phyloP scores from a whole-genome alignment of 495 filamentous ascomycete genomes.

The Tetracladium setigerum region DNA sequence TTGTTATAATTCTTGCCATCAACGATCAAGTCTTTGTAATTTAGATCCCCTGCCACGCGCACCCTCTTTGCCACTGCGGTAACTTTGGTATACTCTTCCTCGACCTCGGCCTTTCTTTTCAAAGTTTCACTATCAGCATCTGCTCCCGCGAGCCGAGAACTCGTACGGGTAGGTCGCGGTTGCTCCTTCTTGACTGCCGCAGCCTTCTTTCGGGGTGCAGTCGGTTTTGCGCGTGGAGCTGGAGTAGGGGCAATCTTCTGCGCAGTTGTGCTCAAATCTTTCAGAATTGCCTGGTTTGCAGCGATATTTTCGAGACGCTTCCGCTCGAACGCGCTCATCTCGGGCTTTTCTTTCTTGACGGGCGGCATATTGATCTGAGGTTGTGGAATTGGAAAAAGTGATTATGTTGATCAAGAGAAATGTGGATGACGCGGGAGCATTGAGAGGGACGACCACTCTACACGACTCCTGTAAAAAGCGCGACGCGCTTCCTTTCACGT shows the following conservation, averaged over 20 bases:
- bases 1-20: slow-evolving; percentile 61
- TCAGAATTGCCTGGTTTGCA: slow-evolving; percentile 44
- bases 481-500: too few relatives aligned
- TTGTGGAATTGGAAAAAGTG: not conserved
- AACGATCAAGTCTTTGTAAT: slow-evolving; percentile 70
- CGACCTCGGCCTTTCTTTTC: slow-evolving; percentile 75
- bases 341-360: slow-evolving; percentile 22
- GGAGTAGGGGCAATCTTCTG: slow-evolving; percentile 31
- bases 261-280: slow-evolving; percentile 28
- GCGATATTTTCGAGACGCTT: slow-evolving; percentile 48
- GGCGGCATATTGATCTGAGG: slow-evolving; percentile 15
- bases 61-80: slow-evolving; percentile 61
- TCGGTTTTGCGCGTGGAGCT: slow-evolving; percentile 23
- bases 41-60: slow-evolving; percentile 62
- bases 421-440: not conserved
- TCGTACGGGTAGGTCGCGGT: slow-evolving; percentile 36
- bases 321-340: slow-evolving; percentile 46
- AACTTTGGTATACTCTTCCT: slow-evolving; percentile 52
- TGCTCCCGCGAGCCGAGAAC: slow-evolving; percentile 41
- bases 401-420: not conserved
- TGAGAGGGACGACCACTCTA: too few relatives aligned
- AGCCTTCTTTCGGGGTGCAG: slow-evolving; percentile 20
- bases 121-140: slow-evolving; percentile 52
- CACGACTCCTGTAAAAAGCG: too few relatives aligned
- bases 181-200: slow-evolving; percentile 26